Conservation (phyloP, 345 rosid genomes). For the Cardiospermum halicacabum region DNA sequence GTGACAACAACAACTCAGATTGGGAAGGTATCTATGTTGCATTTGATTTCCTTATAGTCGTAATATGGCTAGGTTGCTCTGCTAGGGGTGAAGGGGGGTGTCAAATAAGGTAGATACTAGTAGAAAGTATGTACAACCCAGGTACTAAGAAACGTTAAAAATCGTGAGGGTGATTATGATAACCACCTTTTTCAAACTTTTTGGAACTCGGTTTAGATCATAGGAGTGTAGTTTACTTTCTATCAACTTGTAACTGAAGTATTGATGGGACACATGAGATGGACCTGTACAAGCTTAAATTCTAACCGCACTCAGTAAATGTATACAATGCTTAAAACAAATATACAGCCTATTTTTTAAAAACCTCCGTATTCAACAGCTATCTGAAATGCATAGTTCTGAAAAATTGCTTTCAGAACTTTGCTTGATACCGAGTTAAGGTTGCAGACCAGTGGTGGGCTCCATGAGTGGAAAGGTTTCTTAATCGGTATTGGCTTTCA, state of each 20-base stretch:
- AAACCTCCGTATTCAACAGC: too few species aligned
- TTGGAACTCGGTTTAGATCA: background rate
- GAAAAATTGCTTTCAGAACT: too few species aligned
- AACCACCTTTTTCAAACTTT: background rate
- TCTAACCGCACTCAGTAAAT: too few species aligned
- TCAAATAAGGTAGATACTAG: background rate
- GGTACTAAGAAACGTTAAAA: background rate
- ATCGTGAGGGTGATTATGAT: background rate
- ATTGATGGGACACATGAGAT: background rate
- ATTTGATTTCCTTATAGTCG: background rate
- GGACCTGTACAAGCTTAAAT: too few species aligned
- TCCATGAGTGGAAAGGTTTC: too few species aligned
- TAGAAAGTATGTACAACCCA: background rate
- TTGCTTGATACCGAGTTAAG: too few species aligned
- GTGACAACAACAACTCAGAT: conserved; percentile 48
- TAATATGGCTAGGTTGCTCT: background rate
- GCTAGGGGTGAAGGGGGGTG: background rate
- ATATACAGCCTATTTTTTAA: too few species aligned
- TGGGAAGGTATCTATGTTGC: conserved; percentile 50
- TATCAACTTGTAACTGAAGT: background rate
- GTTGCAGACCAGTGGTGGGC: too few species aligned
- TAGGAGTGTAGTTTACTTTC: too few species aligned
- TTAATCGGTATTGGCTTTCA: too few species aligned
- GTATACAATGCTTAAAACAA: too few species aligned
- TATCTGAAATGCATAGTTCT: too few species aligned